Evolutionary conservation across 257 asterid species (phyloP), one percentile per base, ranked within the genome.

Genomic region (Solanum appendiculatum): DNA sequence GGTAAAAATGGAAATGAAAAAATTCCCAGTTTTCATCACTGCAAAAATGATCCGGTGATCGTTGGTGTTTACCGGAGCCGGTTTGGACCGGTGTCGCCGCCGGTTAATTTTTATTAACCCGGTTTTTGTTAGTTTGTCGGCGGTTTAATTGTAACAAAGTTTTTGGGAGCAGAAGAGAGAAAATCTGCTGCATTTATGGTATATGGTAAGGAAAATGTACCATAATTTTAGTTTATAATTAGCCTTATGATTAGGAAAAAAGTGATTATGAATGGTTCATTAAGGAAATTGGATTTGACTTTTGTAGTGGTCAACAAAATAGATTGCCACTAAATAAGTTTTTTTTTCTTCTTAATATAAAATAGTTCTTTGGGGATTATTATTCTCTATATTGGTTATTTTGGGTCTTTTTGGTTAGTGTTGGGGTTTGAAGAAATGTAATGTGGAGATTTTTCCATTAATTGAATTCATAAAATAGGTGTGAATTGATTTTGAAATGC

Each of bases 41-140:
- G 99, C 84, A 91, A 86, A 1, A 94, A 94, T 83, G 99, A 96
- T 90, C 89, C 91, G 88, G 92, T 91, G 21, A 63, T 94, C 31
- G 48, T 83, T 44, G 37, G 83, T 13, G 42, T 34, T 85, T 87
- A 89, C 86, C 31, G 82, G 58, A 34, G 91, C 54, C 89, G 87
- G 87, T 88, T 86, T 33, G 97, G 96, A 37, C 98, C 98, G 88
- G 91, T 96, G 63, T 75, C 54, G 82, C 1, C 89, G 92, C 95
- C 94, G 42, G 60, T 25, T 70, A 15, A 66, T 25, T 74, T 70
- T 33, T 12, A 33, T 3, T 13, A 14, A 69, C 23, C 2, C 23
- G 44, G 25, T 14, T 42, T 37, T 44, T 78, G n/a, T 78, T 44
- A 9, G 84, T 18, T 27, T 9, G 46, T 25, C 40, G 16, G 42